A percentile compares a stretch with the other conserved stretches of the same genome.
phyloP scores from a whole-genome alignment of 345 rosid genomes.

The Eucalyptus melliodora region DNA sequence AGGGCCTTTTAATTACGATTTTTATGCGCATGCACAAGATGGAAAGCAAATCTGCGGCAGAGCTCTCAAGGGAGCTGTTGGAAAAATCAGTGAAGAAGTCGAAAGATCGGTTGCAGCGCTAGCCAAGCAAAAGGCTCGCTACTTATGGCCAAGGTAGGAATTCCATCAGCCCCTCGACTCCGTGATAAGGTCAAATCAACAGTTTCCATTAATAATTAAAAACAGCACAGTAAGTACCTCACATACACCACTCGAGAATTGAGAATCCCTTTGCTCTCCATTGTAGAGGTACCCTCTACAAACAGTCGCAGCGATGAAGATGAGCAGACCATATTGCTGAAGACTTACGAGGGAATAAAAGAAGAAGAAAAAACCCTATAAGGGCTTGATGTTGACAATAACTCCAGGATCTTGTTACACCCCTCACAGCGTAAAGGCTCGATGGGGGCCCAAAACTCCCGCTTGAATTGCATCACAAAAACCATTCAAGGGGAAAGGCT shows the following conservation, averaged over 20 bases:
- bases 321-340: not conserved
- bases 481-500: constrained; percentile 17
- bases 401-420: not conserved
- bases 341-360: not conserved
- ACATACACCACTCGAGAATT: not conserved
- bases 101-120: not conserved
- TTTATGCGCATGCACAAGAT: not conserved
- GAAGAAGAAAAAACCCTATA: not conserved
- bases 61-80: fast-evolving
- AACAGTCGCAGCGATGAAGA: not conserved
- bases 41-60: not conserved
- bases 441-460: constrained; percentile 6
- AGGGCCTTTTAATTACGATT: not conserved
- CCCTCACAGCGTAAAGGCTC: not conserved
- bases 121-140: not conserved
- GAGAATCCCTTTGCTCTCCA: not conserved
- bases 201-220: not conserved
- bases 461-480: constrained; percentile 32
- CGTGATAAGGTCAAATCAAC: not conserved
- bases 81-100: not conserved
- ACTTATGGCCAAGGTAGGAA: not conserved
- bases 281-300: not conserved
- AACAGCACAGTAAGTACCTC: not conserved
- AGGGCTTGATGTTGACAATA: not conserved
- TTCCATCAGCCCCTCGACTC: not conserved